Evolutionary conservation across 2,329 filamentous ascomycete genomes (phyloP), one percentile per base, ranked within the genome.

Genomic region (Neonectria hederae): DNA sequence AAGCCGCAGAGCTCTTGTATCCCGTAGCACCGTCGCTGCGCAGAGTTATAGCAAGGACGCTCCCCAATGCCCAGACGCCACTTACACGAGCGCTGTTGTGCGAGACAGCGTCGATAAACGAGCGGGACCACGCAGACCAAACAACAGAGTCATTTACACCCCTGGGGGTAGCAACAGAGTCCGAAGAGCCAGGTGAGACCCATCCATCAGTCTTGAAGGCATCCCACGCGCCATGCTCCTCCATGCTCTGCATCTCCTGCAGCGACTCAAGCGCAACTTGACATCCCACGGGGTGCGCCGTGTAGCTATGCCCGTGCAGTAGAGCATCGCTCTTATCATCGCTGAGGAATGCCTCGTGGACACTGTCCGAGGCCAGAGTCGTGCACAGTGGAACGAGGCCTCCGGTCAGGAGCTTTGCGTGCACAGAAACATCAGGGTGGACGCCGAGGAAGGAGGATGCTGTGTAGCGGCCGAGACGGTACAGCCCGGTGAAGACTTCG

Each of bases 301-400:
- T 97, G 78, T 97, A 97, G 76, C 92, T 95, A 75, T 97, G 93
- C 0, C 93, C 93, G 70, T 97, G 93, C 4, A 97, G 81, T 5
- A 97, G 79, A 0, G 93, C 93, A 69, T 95, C 92, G 0, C 87
- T 88, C 79, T 96, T 97, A 53, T 93, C 89, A 1, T 86, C 82
- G 56, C 90, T 89, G 13, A 87, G 80, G 74, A 97, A 97, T 0
- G 88, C 87, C 1, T 87, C 74, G 76, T 94, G 96, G 49, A 97
- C 90, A 63, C 83, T 84, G 63, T 93, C 83, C 38, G 90, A 93
- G 0, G 93, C 92, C 4, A 92, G 80, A 0, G 93, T 97, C 0
- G 89, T 86, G 72, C 90, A 93, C 0, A 97, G 86, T 0, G 93
- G 93, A 0, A 97, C 80, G 0, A 96, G 79, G 0, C 93, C 93